Evolutionary conservation across 306 rosid genomes (phyloP), one percentile per base, ranked within the genome.

Genomic region (Sindora glabra): DNA sequence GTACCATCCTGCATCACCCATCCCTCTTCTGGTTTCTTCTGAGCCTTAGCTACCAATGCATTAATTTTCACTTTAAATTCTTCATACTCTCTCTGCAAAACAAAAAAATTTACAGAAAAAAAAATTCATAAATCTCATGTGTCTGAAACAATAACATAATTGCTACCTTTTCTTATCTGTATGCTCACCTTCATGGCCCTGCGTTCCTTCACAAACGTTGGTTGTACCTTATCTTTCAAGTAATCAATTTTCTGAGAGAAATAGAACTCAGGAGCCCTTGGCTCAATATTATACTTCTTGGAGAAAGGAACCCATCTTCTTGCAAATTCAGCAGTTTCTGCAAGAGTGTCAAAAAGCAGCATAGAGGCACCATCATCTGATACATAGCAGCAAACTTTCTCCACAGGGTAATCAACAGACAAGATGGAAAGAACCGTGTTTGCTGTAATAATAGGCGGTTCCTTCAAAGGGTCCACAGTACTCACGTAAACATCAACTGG

Each of bases 1-100:
- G 87, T 86, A 33, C 99, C 95, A 69, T 94, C 96, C 75, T 82
- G 94, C 94, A 92, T 84, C 36, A 92, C 85, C 97, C 97, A 92
- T 30, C 99, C 99, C 12, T 89, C 97, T 46, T 89, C 97, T 17
- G 99, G 99, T 76, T 84, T 94, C 77, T 89, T 94, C 68, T 48
- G 79, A 62, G 95, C 83, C 75, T 94, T 84, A 1, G 99, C 79
- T 45, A 86, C 97, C 73, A 94, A 59, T 37, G 94, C 86, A 62
- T 94, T 94, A 64, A 86, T 76, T 68, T 68, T 82, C 69, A 94
- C 97, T 69, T 89, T 89, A 72, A 94, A 94, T 73, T 94, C 99
- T 64, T 94, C 99, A 39, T 94, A 94, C 59, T 94, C 99, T 78
- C 99, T 94, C 99, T 94, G 70, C 73, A 64, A 56, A 24, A 30